These are phyloP conservation scores for Fereydounia khargensis DNA, from an alignment of 1,284 basidiomycete species.

Conservation along the genomic window DNA sequence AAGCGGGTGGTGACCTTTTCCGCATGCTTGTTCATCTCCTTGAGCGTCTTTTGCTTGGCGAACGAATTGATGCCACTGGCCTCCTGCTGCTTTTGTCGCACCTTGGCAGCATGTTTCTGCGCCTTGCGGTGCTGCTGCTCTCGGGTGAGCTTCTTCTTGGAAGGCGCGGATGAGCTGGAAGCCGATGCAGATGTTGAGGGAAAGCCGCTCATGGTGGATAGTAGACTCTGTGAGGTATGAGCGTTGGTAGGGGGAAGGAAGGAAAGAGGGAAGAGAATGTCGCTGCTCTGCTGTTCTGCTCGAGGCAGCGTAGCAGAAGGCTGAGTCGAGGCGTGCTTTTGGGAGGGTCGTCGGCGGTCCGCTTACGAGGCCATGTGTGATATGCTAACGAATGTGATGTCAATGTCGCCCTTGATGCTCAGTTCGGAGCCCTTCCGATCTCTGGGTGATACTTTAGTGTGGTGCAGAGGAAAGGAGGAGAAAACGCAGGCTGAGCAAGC, in stretches of 20 bases:
- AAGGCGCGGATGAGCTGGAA: background rate
- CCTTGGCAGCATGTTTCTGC: conserved; percentile 26
- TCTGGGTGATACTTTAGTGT: too few species aligned
- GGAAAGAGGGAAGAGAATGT: background rate
- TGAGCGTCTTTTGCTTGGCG: conserved; percentile 31
- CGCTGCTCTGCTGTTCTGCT: too few species aligned
- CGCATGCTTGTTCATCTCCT: conserved; percentile 31
- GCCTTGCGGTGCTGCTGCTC: conserved; percentile 29
- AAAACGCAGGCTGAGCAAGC: too few species aligned
- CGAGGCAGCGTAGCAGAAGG: background rate
- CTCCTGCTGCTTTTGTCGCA: conserved; percentile 23
- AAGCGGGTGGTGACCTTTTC: conserved; percentile 34
- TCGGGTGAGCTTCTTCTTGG: conserved; percentile 20
- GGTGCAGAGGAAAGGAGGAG: too few species aligned
- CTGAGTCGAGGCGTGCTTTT: background rate
- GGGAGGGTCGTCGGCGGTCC: too few species aligned
- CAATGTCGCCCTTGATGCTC: too few species aligned
- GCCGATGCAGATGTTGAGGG: background rate
- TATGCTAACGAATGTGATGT: too few species aligned
- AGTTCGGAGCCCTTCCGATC: too few species aligned
- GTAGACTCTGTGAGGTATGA: too few species aligned
- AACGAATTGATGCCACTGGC: conserved; percentile 24
- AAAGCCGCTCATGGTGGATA: too few species aligned
- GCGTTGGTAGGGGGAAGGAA: background rate
- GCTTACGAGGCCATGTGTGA: too few species aligned